These are phyloP conservation scores for Cucumis hystrix DNA, from an alignment of 306 rosid species.

Conservation along the genomic window DNA sequence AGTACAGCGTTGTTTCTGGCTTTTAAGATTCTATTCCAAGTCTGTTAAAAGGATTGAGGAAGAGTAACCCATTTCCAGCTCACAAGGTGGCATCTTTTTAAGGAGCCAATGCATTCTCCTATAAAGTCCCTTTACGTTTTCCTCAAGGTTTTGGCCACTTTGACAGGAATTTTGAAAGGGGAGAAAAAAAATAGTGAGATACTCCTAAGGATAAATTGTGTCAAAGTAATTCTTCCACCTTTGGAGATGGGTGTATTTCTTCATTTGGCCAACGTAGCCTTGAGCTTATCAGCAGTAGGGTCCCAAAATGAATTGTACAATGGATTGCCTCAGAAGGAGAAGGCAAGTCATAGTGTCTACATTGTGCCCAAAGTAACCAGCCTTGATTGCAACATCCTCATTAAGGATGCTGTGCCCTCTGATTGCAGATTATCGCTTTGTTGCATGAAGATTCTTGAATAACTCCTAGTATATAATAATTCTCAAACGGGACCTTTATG, in stretches of 20 bases:
- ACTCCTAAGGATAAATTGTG: not conserved
- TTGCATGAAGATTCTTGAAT: not conserved
- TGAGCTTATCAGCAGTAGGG: not conserved
- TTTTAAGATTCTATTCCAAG: not conserved
- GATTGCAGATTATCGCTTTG: not conserved
- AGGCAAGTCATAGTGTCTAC: not conserved
- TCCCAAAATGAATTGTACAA: not conserved
- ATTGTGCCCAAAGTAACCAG: not conserved
- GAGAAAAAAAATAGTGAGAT: not conserved
- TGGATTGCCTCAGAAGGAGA: not conserved
- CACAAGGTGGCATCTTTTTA: not conserved
- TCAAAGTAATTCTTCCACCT: not conserved
- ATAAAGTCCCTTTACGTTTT: not conserved
- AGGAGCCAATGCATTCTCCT: not conserved
- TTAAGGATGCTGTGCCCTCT: not conserved
- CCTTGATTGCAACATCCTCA: not conserved
- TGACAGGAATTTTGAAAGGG: not conserved
- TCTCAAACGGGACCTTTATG: not conserved
- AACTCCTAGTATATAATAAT: not conserved
- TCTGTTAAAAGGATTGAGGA: not conserved
- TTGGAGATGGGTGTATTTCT: not conserved
- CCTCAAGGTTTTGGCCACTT: not conserved
- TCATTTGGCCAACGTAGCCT: not conserved
- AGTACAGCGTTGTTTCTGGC: not conserved
- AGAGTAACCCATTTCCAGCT: not conserved